Conservation (phyloP, 2,329 filamentous ascomycete species). For the Trichoderma sp. region DNA sequence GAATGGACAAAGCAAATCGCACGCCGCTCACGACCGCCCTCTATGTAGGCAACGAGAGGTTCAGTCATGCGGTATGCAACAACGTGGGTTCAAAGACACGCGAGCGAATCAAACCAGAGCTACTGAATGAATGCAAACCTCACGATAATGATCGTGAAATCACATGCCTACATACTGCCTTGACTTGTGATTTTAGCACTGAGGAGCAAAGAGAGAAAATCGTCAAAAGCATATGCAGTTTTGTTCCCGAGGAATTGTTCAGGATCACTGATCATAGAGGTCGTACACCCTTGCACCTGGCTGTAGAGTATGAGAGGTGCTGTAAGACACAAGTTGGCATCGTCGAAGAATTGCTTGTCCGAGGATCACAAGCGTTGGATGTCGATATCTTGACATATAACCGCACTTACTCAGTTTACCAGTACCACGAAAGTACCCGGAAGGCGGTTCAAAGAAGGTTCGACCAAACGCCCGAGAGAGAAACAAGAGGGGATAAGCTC, state of each 20-base stretch:
- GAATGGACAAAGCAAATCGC: neutral
- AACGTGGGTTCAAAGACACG: neutral
- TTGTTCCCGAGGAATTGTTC: neutral
- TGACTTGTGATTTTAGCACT: neutral
- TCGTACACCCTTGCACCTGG: neutral
- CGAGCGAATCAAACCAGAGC: neutral
- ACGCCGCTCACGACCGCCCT: neutral
- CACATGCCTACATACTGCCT: neutral
- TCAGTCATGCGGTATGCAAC: neutral
- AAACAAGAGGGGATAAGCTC: neutral
- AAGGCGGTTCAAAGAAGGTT: neutral
- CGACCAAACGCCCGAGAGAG: neutral
- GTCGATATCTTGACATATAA: neutral
- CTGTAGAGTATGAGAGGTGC: constrained; percentile 7
- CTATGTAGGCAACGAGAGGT: neutral
- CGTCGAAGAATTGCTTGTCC: neutral
- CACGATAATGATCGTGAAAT: neutral
- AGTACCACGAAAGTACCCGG: neutral
- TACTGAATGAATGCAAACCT: neutral
- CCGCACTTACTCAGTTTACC: neutral
- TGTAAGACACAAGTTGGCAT: neutral
- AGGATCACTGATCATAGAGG: neutral
- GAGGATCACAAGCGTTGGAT: neutral
- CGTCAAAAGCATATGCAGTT: neutral
- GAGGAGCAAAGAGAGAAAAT: neutral